Evolutionary conservation across 2,329 filamentous ascomycete genomes (phyloP), one percentile per base, ranked within the genome.

Genomic region (Claviceps africana): DNA sequence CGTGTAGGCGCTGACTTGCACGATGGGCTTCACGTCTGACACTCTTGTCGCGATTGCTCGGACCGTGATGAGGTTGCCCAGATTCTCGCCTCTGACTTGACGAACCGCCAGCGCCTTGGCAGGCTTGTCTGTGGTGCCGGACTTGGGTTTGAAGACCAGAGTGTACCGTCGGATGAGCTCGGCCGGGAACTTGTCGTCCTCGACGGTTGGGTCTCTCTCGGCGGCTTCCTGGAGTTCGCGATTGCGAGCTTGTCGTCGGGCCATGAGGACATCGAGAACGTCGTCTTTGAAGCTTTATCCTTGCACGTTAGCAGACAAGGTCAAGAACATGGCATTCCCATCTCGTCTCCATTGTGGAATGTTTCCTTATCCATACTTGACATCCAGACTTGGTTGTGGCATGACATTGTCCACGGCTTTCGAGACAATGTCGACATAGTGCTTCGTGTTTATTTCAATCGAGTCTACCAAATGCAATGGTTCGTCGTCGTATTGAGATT

Each of bases 1-100:
- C 51, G 90, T 93, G 70, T 98, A 98, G 39, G 93, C 93, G 67
- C 95, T 96, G 64, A 98, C 94, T 64, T 91, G 86, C n/a, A 97
- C 87, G 11, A 93, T 83, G 39, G 93, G 93, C 74, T 98, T 98
- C 61, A 98, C 93, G 64, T 98, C 93, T 2, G 93, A 96, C 1
- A 97, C 93, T 63, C 93, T 80, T 1, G 93, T 98, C 2, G 90
- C 84, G 57, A 98, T 98, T 57, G 90, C 91, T 53, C 93, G 83
- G 48, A 98, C 80, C 4, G 93, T 97, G 65, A 98, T 97, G 56
- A 98, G 79, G 61, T 87, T 83, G 47, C 93, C 93, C 2, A 98
- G 78, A 66, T 98, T 88, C 61, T 96, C 90, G 60, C 91, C 93
- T 43, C 87, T 83, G 31, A 98, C 88, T 63, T 97, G 83, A 58